Evolutionary conservation across 352 stramenopile species (phyloP).

Genomic region (Chrysophaeum taylorii): DNA sequence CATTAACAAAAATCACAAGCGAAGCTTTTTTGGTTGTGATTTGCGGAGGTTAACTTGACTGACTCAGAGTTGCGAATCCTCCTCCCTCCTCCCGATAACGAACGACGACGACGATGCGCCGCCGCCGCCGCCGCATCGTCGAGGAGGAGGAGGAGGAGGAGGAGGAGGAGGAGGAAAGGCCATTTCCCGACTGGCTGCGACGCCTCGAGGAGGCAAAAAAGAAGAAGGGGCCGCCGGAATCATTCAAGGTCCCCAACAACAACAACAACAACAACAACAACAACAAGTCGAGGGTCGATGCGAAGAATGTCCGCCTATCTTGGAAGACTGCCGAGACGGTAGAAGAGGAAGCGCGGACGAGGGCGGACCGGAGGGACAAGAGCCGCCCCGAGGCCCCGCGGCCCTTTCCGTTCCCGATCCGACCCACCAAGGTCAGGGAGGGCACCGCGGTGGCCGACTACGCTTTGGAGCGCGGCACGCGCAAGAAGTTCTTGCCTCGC

Average conservation of each 20-base stretch:
- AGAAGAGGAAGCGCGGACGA: constrained; percentile 3
- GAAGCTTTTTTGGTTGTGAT: too few relatives aligned
- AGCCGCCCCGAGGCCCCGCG: neutral
- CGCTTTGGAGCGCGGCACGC: neutral
- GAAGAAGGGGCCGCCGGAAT: neutral
- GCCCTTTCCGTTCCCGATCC: constrained; percentile 16
- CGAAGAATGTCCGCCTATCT: constrained; percentile 10
- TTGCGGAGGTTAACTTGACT: too few relatives aligned
- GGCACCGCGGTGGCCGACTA: constrained; percentile 10
- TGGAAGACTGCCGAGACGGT: constrained; percentile 14
- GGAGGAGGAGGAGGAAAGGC: constrained; percentile 1
- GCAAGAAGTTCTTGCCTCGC: neutral
- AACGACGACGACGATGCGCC: too few relatives aligned
- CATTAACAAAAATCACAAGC: too few relatives aligned
- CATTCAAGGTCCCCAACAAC: neutral
- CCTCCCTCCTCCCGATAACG: too few relatives aligned
- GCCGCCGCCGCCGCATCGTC: too few relatives aligned
- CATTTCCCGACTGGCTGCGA: neutral
- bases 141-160: too few relatives aligned
- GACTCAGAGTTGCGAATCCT: too few relatives aligned
- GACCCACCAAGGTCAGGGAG: constrained; percentile 11
- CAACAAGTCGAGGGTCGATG: constrained; percentile 5
- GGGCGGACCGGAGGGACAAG: neutral
- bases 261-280: neutral
- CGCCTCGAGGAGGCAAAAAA: neutral